Conservation (phyloP, 2,329 filamentous ascomycete genomes). For the Anthostomella pinea region DNA sequence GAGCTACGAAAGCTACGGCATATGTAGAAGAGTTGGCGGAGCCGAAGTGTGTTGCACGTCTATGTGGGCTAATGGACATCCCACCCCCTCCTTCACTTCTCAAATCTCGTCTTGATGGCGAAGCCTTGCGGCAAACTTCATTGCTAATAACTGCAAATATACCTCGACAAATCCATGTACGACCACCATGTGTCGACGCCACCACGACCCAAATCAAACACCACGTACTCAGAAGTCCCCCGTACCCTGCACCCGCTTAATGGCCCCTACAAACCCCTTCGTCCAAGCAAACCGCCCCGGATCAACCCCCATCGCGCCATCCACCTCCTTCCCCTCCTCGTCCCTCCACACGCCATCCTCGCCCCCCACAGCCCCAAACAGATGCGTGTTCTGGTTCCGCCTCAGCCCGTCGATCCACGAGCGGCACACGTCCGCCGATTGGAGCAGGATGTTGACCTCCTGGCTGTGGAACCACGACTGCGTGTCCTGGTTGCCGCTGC, state of each 20-base stretch:
- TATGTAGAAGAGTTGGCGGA: too few relatives aligned
- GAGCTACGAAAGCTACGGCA: too few relatives aligned
- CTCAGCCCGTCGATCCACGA: conserved; percentile 61
- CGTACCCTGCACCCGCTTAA: conserved; percentile 26
- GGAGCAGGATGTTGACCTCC: conserved; percentile 74
- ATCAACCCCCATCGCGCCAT: conserved; percentile 52
- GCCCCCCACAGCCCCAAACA: conserved; percentile 50
- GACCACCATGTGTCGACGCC: too few relatives aligned
- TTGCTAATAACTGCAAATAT: too few relatives aligned
- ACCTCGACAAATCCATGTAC: too few relatives aligned
- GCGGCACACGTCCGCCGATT: conserved; percentile 58
- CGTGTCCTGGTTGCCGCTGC: conserved; percentile 77
- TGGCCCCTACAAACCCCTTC: conserved; percentile 26
- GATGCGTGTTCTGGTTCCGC: conserved; percentile 64
- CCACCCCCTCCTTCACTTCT: too few relatives aligned
- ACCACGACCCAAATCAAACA: not conserved
- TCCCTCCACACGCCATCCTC: conserved; percentile 64
- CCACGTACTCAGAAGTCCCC: conserved; percentile 25
- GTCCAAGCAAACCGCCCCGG: conserved; percentile 34
- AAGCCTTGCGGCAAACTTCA: too few relatives aligned
- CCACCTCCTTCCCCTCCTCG: conserved; percentile 39
- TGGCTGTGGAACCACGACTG: conserved; percentile 78
- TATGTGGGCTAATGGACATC: too few relatives aligned
- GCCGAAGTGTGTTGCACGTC: too few relatives aligned
- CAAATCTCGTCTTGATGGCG: too few relatives aligned